Evolutionary conservation across 2,329 filamentous ascomycete species (phyloP).

Genomic region (Trichoderma asperellum): DNA sequence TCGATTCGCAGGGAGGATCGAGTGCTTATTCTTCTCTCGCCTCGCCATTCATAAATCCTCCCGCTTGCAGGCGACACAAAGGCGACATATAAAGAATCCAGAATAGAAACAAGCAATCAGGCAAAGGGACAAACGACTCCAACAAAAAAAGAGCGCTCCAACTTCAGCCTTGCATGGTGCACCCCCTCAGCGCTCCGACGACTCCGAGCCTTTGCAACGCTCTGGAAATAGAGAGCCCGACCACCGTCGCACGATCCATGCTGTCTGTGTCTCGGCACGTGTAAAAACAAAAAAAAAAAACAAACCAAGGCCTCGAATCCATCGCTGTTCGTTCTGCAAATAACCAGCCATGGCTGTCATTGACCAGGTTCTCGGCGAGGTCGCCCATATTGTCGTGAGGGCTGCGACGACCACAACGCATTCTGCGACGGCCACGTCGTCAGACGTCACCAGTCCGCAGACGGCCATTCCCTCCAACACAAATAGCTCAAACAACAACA

Average conservation of each 20-base stretch:
- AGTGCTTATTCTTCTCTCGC: not conserved
- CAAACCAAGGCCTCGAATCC: conserved; percentile 22
- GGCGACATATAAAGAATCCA: not conserved
- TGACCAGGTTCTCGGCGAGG: conserved; percentile 44
- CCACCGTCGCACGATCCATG: conserved; percentile 24
- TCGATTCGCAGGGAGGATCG: not conserved
- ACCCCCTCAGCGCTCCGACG: conserved; percentile 5
- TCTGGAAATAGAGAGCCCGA: conserved; percentile 19
- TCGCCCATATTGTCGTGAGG: conserved; percentile 44
- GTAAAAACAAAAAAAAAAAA: not conserved
- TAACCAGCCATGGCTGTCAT: conserved; percentile 43
- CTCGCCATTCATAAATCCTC: not conserved
- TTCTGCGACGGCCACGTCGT: conserved; percentile 29
- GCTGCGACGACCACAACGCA: conserved; percentile 38
- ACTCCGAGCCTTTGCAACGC: conserved; percentile 16
- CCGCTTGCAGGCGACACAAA: not conserved
- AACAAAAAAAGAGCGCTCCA: conserved; percentile 13
- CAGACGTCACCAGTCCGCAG: conserved; percentile 29
- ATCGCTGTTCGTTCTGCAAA: not conserved
- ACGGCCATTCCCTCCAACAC: conserved; percentile 26
- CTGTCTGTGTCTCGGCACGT: conserved; percentile 20
- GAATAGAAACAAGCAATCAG: not conserved
- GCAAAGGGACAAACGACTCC: not conserved
- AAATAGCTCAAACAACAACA: conserved; percentile 32
- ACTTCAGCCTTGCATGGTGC: conserved; percentile 25